Base-by-base conservation (phyloP, 2,329 filamentous ascomycete species). In the Byssothecium circinans region DNA sequence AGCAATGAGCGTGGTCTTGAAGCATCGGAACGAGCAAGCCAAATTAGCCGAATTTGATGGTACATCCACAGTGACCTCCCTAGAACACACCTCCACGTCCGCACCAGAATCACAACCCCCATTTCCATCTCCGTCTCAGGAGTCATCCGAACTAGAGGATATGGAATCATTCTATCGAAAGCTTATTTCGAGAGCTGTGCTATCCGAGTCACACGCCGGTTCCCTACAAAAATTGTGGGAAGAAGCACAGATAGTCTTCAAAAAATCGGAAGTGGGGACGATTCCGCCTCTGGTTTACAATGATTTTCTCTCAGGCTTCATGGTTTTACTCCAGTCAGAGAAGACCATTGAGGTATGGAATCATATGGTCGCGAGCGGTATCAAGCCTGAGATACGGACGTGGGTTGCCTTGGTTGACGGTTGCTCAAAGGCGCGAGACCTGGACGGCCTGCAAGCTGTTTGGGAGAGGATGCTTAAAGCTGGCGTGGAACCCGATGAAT, bases 391-490 rank as follows among this genome's bases (percentile, higher is more conserved):
- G 6, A 60, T 86, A 45, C 79, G 75, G 56, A 86, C 88, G 0
- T 94, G 87, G 81, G 86, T 84, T 32, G 74, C 81, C 35, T 87
- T 94, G 80, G 81, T 94, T 56, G 78, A 82, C 46, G 88, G 88
- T 1, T 89, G 85, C 69, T 81, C 80, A 61, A 77, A 75, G 41
- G 77, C 81, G 41, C 76, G 77, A 44, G 84, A 89, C 57, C 55
- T 76, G 0, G 66, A 74, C n/a, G 82, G 79, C 18, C 75, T 91
- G 50, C 80, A 85, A 45, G 76, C 76, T 1, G 78, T 91, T 25
- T 95, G 89, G 89, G 57, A 70, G 0, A 81, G 80, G 53, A 81
- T 94, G 70, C 61, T 79, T 3, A 64, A 62, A 8, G 78, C 82
- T 1, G 81, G 81, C 1, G 60, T 83, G 8, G 71, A 79, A 53